A percentile compares a stretch with the other conserved stretches of the same genome.
phyloP scores from a whole-genome alignment of 371 early-diverging fungal species.

The Cokeromyces recurvatus region DNA sequence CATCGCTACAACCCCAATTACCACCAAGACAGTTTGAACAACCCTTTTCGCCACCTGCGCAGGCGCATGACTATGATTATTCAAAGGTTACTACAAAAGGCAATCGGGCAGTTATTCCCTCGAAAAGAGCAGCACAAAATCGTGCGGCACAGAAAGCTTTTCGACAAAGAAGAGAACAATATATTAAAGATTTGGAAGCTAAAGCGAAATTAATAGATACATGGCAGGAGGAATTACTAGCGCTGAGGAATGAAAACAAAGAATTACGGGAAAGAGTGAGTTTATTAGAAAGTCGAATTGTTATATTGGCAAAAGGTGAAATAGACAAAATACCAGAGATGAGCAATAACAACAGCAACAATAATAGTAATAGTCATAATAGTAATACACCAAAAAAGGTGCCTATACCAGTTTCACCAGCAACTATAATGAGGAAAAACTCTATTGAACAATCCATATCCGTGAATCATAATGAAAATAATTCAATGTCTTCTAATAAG shows the following conservation, averaged over 20 bases:
- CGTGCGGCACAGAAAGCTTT: constrained; percentile 47
- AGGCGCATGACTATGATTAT: constrained; percentile 6
- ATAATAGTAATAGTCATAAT: too few species aligned
- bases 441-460: too few species aligned
- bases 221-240: constrained; percentile 45
- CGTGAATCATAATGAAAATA: too few species aligned
- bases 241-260: constrained; percentile 35
- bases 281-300: constrained; percentile 11
- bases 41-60: constrained; percentile 7
- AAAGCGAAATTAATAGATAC: constrained; percentile 42
- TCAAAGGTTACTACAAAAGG: not conserved
- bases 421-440: constrained; percentile 13
- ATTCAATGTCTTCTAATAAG: too few species aligned
- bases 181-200: constrained; percentile 43
- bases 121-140: constrained; percentile 36
- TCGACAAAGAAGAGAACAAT: constrained; percentile 42
- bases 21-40: not conserved
- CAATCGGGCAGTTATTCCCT: constrained; percentile 20
- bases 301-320: constrained; percentile 9
- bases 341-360: too few species aligned
- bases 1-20: not conserved
- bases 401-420: not conserved
- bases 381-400: not conserved
- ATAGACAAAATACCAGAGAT: constrained; percentile 1
- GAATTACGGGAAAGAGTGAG: constrained; percentile 18